A percentile compares a stretch with the other conserved stretches of the same genome.
These are phyloP conservation scores for Lantana camara DNA, from an alignment of 257 asterid genomes.

Conservation along the genomic window DNA sequence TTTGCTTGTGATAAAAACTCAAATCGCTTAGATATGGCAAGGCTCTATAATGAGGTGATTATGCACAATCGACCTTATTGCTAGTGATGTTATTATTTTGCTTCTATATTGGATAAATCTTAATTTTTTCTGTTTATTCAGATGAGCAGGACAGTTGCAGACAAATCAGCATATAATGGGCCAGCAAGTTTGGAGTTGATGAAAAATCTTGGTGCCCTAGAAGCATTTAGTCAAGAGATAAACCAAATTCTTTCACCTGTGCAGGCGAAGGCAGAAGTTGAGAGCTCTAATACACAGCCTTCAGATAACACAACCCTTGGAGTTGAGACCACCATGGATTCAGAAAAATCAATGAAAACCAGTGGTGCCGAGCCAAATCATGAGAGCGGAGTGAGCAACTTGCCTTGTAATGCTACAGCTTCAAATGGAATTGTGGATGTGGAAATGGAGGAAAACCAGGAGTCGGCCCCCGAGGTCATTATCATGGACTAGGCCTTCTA, in stretches of 20 bases:
- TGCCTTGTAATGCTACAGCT: conserved; percentile 1
- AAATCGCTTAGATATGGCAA: conserved; percentile 64
- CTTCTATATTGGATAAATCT: not conserved
- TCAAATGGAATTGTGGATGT: conserved; percentile 32
- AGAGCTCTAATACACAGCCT: conserved; percentile 17
- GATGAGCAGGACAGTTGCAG: conserved; percentile 60
- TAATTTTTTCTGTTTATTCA: conserved; percentile 31
- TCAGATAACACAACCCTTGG: conserved; percentile 24
- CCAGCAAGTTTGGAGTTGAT: conserved; percentile 47
- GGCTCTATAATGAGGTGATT: conserved; percentile 76
- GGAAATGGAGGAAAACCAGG: not conserved
- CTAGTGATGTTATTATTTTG: not conserved
- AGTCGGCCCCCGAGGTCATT: not conserved
- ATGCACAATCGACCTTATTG: conserved; percentile 1
- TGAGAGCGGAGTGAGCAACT: conserved; percentile 6
- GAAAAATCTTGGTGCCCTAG: conserved; percentile 45
- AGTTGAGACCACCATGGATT: conserved; percentile 31
- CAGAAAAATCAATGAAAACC: conserved; percentile 12
- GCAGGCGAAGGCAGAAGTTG: conserved; percentile 34
- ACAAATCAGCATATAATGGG: conserved; percentile 39
- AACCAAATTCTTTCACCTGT: conserved; percentile 49
- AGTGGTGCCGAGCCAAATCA: conserved; percentile 16
- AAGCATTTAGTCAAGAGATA: conserved; percentile 47
- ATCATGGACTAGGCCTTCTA: conserved; percentile 3
- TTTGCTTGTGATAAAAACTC: conserved; percentile 61